These are phyloP conservation scores for Colletotrichum endophyticum DNA, from an alignment of 2,329 filamentous ascomycete genomes.

Conservation along the genomic window DNA sequence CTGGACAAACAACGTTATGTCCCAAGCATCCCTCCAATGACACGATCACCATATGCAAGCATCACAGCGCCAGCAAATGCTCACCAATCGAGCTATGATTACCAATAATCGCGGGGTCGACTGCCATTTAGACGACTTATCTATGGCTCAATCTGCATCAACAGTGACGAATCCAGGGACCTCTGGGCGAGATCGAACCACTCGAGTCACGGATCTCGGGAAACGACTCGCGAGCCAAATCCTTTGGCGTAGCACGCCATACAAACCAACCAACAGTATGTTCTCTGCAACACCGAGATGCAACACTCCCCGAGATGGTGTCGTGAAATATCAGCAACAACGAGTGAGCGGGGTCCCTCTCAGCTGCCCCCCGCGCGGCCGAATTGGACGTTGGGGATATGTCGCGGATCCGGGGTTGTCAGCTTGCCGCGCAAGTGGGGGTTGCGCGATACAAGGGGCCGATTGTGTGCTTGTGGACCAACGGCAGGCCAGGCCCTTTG, in stretches of 20 bases:
- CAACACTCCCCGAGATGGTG: neutral
- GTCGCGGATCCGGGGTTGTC: slow-evolving; percentile 5
- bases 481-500: neutral
- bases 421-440: neutral
- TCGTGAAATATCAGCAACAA: neutral
- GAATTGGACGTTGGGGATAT: neutral
- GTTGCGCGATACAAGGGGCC: slow-evolving; percentile 16
- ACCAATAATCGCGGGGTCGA: slow-evolving; percentile 15
- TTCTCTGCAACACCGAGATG: neutral
- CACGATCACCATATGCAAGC: neutral
- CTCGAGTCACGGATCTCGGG: neutral
- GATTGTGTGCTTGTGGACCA: slow-evolving; percentile 18
- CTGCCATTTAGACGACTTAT: neutral
- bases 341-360: neutral
- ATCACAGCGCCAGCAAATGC: neutral
- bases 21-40: neutral
- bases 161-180: slow-evolving; percentile 2
- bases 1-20: neutral
- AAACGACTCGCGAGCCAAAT: neutral
- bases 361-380: neutral
- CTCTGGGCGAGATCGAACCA: neutral
- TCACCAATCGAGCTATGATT: neutral
- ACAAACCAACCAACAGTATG: neutral
- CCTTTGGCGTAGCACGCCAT: slow-evolving; percentile 9
- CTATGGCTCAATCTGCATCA: slow-evolving; percentile 9